Conservation (phyloP, 108 stramenopile species). For the Parmales sp. region DNA sequence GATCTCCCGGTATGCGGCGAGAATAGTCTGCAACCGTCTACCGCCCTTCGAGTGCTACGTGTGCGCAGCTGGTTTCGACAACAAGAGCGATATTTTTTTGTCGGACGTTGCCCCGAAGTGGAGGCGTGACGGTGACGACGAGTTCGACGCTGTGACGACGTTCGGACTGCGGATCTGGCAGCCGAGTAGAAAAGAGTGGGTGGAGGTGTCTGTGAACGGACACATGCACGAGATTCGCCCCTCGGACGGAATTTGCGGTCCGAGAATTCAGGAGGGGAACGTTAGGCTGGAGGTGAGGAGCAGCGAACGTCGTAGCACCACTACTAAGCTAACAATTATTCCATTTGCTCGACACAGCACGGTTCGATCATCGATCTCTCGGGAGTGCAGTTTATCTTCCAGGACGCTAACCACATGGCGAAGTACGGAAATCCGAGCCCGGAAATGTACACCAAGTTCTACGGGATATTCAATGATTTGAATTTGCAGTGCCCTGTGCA, state of each 20-base stretch:
- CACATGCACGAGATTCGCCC: slow-evolving; percentile 13
- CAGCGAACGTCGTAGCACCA: no score
- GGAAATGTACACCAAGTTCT: slow-evolving; percentile 5
- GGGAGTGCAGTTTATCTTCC: slow-evolving; percentile 28
- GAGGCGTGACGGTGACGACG: neutral
- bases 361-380: slow-evolving; percentile 32
- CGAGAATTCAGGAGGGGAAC: neutral
- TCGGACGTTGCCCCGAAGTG: slow-evolving; percentile 14
- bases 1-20: slow-evolving; percentile 29
- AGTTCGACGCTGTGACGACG: slow-evolving; percentile 34
- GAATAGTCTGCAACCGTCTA: slow-evolving; percentile 18
- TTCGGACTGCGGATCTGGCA: slow-evolving; percentile 31
- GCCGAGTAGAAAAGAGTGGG: slow-evolving; percentile 26
- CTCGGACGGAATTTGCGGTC: neutral
- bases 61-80: slow-evolving; percentile 32
- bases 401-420: slow-evolving; percentile 7
- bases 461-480: slow-evolving; percentile 16
- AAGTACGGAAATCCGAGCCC: neutral
- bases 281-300: slow-evolving; percentile 22
- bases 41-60: slow-evolving; percentile 23
- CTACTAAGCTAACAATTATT: no score
- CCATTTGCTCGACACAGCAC: no score
- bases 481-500: slow-evolving; percentile 31
- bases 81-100: slow-evolving; percentile 17
- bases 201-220: slow-evolving; percentile 29